phyloP scores from a whole-genome alignment of 768 basidiomycete genomes.

The Cantharellus cinnabarinus region DNA sequence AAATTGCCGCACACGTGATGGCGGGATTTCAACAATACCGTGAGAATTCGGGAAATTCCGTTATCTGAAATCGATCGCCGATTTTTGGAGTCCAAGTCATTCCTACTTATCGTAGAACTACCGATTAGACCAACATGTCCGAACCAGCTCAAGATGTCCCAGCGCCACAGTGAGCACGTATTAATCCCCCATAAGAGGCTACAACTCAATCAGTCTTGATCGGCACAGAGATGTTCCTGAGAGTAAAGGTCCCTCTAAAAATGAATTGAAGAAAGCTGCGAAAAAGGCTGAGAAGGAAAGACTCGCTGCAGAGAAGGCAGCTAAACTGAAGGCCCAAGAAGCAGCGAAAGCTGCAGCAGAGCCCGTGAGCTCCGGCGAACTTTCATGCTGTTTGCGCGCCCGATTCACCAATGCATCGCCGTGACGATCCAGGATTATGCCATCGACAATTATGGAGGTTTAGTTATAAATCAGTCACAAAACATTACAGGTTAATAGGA shows the following conservation, averaged over 20 bases:
- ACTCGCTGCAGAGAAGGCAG: slow-evolving; percentile 72
- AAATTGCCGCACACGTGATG: too few relatives aligned
- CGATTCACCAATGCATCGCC: background rate
- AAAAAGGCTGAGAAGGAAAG: slow-evolving; percentile 82
- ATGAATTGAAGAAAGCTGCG: slow-evolving; percentile 73
- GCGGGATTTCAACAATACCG: too few relatives aligned
- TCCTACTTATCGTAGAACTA: too few relatives aligned
- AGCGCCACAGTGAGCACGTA: too few relatives aligned
- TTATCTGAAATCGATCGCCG: too few relatives aligned
- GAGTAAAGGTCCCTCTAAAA: slow-evolving; percentile 46
- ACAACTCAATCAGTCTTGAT: too few relatives aligned
- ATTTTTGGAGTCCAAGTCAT: too few relatives aligned
- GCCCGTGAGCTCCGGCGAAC: slow-evolving; percentile 21
- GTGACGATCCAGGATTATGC: slow-evolving; percentile 42
- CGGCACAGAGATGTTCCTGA: too few relatives aligned
- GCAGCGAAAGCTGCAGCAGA: slow-evolving; percentile 46
- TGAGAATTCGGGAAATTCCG: too few relatives aligned
- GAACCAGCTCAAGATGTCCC: too few relatives aligned
- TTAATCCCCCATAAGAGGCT: too few relatives aligned
- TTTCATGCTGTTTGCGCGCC: background rate
- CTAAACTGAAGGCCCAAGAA: slow-evolving; percentile 54
- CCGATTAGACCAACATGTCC: too few relatives aligned
- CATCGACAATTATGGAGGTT: slow-evolving; percentile 58
- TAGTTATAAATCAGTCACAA: slow-evolving; percentile 84
- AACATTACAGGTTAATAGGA: slow-evolving; percentile 26